These are phyloP conservation scores for Psilocybe azurescens DNA, from an alignment of 768 basidiomycete genomes.

Conservation along the genomic window DNA sequence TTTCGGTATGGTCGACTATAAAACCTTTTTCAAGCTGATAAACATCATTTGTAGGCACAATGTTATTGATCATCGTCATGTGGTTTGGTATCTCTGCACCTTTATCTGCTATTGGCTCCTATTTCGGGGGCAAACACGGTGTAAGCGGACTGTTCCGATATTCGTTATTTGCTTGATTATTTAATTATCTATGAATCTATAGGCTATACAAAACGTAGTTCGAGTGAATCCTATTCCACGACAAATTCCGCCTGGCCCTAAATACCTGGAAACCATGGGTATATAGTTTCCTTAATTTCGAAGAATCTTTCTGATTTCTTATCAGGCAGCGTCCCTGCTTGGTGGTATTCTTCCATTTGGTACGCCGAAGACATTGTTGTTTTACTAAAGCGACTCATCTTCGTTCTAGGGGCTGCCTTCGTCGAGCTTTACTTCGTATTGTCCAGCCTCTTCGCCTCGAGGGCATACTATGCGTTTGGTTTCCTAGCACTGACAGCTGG, in stretches of 20 bases:
- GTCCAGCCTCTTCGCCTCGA: conserved; percentile 88
- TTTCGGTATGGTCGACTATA: conserved; percentile 62
- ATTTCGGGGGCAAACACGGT: conserved; percentile 86
- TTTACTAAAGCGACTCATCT: background rate
- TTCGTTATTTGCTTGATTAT: background rate
- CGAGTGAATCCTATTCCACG: conserved; percentile 92
- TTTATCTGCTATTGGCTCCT: conserved; percentile 84
- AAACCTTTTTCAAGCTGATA: conserved; percentile 1
- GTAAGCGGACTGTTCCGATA: conserved; percentile 47
- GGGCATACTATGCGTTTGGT: conserved; percentile 96
- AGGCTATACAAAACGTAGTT: conserved; percentile 83
- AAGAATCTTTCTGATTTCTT: too few species aligned
- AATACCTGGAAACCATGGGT: conserved; percentile 85
- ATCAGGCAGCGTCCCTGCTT: conserved; percentile 73
- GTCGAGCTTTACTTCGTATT: conserved; percentile 94
- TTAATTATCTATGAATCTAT: conserved; percentile 9
- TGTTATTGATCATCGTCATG: conserved; percentile 80
- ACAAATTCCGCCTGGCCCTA: conserved; percentile 91
- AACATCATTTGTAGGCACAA: conserved; percentile 58
- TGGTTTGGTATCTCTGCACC: conserved; percentile 98
- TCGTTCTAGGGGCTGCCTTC: conserved; percentile 79
- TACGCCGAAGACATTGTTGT: conserved; percentile 29
- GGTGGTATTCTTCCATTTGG: conserved; percentile 93
- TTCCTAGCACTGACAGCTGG: conserved; percentile 88
- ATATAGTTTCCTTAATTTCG: conserved; percentile 21